These are phyloP conservation scores for Coemansia sp. DNA, from an alignment of 192 early-diverging fungal genomes.

Conservation along the genomic window DNA sequence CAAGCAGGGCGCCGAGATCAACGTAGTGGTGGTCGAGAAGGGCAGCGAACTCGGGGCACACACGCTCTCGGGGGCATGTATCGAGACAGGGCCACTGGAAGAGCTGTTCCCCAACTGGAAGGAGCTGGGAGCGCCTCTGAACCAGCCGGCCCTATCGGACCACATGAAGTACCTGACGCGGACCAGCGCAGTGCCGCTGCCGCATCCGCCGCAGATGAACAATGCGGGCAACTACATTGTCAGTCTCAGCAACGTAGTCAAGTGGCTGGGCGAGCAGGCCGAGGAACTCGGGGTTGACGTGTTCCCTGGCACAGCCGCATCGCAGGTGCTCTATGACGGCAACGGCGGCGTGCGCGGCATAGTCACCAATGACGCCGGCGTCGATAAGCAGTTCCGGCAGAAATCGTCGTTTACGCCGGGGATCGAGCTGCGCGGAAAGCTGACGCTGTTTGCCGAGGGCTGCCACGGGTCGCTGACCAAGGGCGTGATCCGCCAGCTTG, in stretches of 20 bases:
- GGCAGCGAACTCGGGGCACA: conserved; percentile 93
- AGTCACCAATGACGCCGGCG: conserved; percentile 92
- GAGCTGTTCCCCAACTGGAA: conserved; percentile 99
- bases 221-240: conserved; percentile 98
- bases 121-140: conserved; percentile 89
- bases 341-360: conserved; percentile 92
- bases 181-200: conserved; percentile 74
- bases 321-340: conserved; percentile 90
- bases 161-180: conserved; percentile 83
- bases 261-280: conserved; percentile 96
- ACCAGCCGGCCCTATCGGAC: conserved; percentile 82
- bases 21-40: conserved; percentile 93
- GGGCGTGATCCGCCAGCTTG: conserved; percentile 82
- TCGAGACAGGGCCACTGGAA: conserved; percentile 88
- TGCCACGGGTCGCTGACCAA: conserved; percentile 97
- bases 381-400: conserved; percentile 83
- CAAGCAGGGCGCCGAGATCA: conserved; percentile 76
- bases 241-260: conserved; percentile 87
- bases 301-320: conserved; percentile 89
- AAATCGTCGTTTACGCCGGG: conserved; percentile 92
- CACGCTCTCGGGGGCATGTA: conserved; percentile 91
- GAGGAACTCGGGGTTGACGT: conserved; percentile 95
- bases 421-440: conserved; percentile 91
- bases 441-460: conserved; percentile 96
- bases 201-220: conserved; percentile 92